phyloP scores from a whole-genome alignment of 1,139 yeast species.

The Yarrowia galli region DNA sequence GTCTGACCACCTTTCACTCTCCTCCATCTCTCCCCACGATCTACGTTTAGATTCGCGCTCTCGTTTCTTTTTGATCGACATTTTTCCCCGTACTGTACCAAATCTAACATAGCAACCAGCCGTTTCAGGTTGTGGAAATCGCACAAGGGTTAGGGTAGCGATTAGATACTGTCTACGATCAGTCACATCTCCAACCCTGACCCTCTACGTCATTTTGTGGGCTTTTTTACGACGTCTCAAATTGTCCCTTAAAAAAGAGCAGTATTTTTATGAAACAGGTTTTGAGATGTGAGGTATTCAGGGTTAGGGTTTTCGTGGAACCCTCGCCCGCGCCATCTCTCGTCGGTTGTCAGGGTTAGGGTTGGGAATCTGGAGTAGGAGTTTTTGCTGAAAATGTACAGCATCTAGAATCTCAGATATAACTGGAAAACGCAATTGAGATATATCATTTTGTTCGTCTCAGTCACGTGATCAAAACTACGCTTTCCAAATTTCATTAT shows the following conservation, averaged over 20 bases:
- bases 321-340: too few relatives aligned
- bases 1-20: neutral
- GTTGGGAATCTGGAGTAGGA: too few relatives aligned
- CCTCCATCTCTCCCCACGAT: neutral
- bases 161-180: too few relatives aligned
- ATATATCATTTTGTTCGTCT: neutral
- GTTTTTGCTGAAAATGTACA: too few relatives aligned
- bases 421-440: too few relatives aligned
- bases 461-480: neutral
- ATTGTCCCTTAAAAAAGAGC: too few relatives aligned
- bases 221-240: neutral
- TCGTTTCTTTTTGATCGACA: constrained; percentile 10
- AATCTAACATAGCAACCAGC: too few relatives aligned
- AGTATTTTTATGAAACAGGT: neutral
- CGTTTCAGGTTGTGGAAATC: too few relatives aligned
- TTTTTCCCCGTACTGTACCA: neutral
- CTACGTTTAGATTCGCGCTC: constrained; percentile 27
- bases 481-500: too few relatives aligned
- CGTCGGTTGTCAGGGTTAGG: neutral
- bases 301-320: constrained; percentile 15
- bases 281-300: neutral
- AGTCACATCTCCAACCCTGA: too few relatives aligned
- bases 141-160: too few relatives aligned
- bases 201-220: neutral
- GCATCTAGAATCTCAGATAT: too few relatives aligned